phyloP scores from a whole-genome alignment of 768 basidiomycete species.

The Tephrocybe rancida region DNA sequence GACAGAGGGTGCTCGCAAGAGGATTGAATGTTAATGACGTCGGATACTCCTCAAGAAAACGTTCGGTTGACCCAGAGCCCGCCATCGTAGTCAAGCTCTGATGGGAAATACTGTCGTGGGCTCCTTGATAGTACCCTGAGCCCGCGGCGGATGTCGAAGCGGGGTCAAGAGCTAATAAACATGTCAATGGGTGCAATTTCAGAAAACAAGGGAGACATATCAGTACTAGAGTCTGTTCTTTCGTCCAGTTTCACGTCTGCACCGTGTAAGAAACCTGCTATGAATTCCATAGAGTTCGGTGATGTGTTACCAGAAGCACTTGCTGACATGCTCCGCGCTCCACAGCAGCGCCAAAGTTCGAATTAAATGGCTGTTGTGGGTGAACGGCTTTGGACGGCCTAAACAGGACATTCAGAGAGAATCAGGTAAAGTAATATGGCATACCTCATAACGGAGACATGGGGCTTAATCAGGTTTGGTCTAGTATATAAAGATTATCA shows the following conservation, averaged over 20 bases:
- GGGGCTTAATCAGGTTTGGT: neutral
- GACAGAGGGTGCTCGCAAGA: conserved; percentile 4
- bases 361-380: neutral
- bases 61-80: too few species aligned
- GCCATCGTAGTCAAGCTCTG: too few species aligned
- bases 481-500: neutral
- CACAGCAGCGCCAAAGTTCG: neutral
- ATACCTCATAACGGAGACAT: neutral
- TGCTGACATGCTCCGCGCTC: neutral
- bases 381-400: neutral
- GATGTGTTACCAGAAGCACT: neutral
- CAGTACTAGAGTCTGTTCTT: too few species aligned
- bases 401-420: neutral
- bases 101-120: too few species aligned
- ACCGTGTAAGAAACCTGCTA: neutral
- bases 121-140: too few species aligned
- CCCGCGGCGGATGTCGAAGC: too few species aligned
- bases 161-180: too few species aligned
- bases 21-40: neutral
- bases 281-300: neutral
- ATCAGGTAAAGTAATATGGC: neutral
- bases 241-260: too few species aligned
- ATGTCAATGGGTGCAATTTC: too few species aligned
- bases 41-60: too few species aligned
- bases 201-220: too few species aligned